phyloP scores from a whole-genome alignment of 371 early-diverging fungal genomes.

The Saksenaea vasiformis region DNA sequence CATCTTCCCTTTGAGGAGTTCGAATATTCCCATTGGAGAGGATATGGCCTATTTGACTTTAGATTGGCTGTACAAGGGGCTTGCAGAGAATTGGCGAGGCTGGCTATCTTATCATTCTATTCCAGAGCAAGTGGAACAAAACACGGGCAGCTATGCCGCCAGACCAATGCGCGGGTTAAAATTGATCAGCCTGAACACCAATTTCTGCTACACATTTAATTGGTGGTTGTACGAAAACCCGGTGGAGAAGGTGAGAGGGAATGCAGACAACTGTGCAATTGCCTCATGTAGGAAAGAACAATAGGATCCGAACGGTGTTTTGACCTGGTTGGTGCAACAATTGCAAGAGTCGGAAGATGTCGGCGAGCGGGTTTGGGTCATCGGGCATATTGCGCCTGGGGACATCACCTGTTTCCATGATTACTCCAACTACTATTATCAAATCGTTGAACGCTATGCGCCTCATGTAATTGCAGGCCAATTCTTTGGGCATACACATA shows the following conservation, averaged over 20 bases:
- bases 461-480: constrained; percentile 63
- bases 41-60: constrained; percentile 31
- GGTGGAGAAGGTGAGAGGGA: constrained; percentile 20
- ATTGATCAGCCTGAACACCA: constrained; percentile 64
- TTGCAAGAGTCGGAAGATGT: constrained; percentile 58
- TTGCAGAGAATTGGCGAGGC: constrained; percentile 53
- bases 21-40: constrained; percentile 30
- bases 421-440: constrained; percentile 59
- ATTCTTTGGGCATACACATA: constrained; percentile 66
- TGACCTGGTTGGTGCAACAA: constrained; percentile 53
- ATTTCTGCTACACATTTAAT: constrained; percentile 63
- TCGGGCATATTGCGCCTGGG: constrained; percentile 61
- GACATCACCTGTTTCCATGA: constrained; percentile 58
- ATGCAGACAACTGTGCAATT: background rate
- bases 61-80: constrained; percentile 50
- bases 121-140: constrained; percentile 26
- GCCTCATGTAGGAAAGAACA: constrained; percentile 6
- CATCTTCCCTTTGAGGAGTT: constrained; percentile 43
- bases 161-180: constrained; percentile 49
- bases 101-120: constrained; percentile 43
- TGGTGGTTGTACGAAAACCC: constrained; percentile 52
- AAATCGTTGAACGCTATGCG: constrained; percentile 58
- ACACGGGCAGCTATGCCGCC: constrained; percentile 52
- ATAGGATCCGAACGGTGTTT: constrained; percentile 54
- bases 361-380: constrained; percentile 59